Evolutionary conservation across 805 yeast genomes (phyloP).

Genomic region (Lipomyces yamadae): DNA sequence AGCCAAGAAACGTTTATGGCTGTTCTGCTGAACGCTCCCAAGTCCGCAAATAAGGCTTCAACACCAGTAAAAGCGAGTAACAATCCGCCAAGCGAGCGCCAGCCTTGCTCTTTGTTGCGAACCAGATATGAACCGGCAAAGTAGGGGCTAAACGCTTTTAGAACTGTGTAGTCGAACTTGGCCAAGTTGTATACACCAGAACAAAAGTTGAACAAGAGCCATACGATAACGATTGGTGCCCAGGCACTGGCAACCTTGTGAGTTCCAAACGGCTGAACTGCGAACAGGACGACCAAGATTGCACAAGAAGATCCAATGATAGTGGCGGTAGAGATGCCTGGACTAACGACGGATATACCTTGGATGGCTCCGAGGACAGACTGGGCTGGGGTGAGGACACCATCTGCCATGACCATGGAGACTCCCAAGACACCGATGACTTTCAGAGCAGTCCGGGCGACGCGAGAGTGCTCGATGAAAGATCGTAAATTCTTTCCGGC

Average conservation of each 20-base stretch:
- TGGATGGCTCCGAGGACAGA: conserved; percentile 61
- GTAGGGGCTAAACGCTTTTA: background rate
- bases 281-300: conserved; percentile 52
- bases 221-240: conserved; percentile 56
- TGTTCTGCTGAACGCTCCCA: conserved; percentile 56
- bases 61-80: conserved; percentile 62
- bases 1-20: conserved; percentile 56
- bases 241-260: conserved; percentile 53
- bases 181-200: background rate
- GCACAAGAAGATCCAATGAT: conserved; percentile 55
- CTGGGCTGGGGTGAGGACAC: conserved; percentile 65
- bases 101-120: conserved; percentile 46
- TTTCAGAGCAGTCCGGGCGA: conserved; percentile 39
- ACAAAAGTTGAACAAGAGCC: background rate
- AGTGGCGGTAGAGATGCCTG: conserved; percentile 48
- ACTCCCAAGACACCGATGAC: conserved; percentile 55
- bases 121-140: conserved; percentile 55
- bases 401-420: conserved; percentile 58
- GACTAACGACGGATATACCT: conserved; percentile 59
- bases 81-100: conserved; percentile 51
- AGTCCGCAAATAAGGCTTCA: conserved; percentile 67
- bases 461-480: conserved; percentile 45
- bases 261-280: conserved; percentile 57
- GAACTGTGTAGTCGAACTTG: background rate
- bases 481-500: background rate